phyloP scores from a whole-genome alignment of 2,329 filamentous ascomycete genomes.

The Rhytidhysteron rufulum region DNA sequence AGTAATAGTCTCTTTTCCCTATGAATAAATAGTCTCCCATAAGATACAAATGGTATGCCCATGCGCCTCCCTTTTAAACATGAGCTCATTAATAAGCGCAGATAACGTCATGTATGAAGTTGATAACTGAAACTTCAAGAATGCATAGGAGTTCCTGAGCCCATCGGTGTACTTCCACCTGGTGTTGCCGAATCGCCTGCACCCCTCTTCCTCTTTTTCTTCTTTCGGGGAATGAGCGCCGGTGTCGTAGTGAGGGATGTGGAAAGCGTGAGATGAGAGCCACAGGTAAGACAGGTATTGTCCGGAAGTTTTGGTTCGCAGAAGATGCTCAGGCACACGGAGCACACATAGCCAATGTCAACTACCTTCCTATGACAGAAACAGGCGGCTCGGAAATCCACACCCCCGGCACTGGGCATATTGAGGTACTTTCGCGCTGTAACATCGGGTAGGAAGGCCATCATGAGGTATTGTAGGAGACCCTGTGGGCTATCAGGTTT shows the following conservation, averaged over 20 bases:
- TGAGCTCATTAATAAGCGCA: not conserved
- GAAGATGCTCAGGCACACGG: conserved; percentile 80
- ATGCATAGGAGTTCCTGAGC: conserved; percentile 31
- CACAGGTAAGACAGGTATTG: conserved; percentile 35
- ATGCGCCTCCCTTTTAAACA: not conserved
- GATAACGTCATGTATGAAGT: too few species aligned
- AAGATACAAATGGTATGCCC: too few species aligned
- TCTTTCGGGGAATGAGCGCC: conserved; percentile 30
- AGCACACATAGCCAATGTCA: conserved; percentile 91
- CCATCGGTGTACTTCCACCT: conserved; percentile 24
- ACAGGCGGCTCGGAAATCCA: conserved; percentile 97
- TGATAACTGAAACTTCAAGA: conserved; percentile 13
- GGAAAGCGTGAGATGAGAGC: conserved; percentile 35
- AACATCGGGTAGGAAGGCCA: conserved; percentile 78
- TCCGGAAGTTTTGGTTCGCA: conserved; percentile 29
- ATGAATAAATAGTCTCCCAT: not conserved
- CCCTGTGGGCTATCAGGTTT: conserved; percentile 52
- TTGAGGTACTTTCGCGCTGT: conserved; percentile 63
- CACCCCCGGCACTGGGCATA: conserved; percentile 74
- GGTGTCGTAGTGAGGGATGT: conserved; percentile 29
- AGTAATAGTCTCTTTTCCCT: not conserved
- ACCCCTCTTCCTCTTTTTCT: conserved; percentile 39
- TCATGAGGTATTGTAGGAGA: conserved; percentile 89
- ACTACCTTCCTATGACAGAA: conserved; percentile 93
- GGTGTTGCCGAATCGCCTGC: conserved; percentile 31